Evolutionary conservation across 2,329 filamentous ascomycete species (phyloP).

Genomic region (Diaporthe amygdali): DNA sequence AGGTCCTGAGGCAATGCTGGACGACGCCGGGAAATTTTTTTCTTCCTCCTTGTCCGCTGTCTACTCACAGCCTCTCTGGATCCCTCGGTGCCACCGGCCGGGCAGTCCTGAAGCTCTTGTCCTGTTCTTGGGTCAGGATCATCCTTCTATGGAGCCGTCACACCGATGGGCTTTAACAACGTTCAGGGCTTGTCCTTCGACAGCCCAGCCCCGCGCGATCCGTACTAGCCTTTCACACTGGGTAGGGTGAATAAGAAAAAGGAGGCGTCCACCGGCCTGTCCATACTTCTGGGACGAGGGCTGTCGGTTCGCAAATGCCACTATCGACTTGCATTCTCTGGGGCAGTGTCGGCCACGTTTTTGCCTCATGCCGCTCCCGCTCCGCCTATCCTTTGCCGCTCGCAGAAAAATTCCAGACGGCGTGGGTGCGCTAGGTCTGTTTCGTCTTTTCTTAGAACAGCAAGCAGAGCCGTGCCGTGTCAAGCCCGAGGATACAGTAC

Average conservation of each 20-base stretch:
- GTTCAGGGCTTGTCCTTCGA: neutral
- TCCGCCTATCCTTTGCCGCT: neutral
- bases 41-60: neutral
- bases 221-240: neutral
- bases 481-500: neutral
- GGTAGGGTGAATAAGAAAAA: neutral
- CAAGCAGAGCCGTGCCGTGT: conserved; percentile 7
- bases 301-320: neutral
- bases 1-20: neutral
- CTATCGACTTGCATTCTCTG: neutral
- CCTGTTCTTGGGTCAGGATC: conserved; percentile 9
- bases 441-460: conserved; percentile 14
- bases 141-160: neutral
- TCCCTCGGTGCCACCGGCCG: conserved; percentile 4
- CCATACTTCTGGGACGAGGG: neutral
- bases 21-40: neutral
- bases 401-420: neutral
- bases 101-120: neutral
- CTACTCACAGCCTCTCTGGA: neutral
- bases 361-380: neutral
- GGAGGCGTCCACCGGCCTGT: neutral
- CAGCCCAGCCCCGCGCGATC: neutral
- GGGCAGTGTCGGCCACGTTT: conserved; percentile 6
- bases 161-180: neutral
- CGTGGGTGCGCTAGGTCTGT: conserved; percentile 1